phyloP scores from a whole-genome alignment of 2,329 filamentous ascomycete genomes.

The Aspergillus persii region DNA sequence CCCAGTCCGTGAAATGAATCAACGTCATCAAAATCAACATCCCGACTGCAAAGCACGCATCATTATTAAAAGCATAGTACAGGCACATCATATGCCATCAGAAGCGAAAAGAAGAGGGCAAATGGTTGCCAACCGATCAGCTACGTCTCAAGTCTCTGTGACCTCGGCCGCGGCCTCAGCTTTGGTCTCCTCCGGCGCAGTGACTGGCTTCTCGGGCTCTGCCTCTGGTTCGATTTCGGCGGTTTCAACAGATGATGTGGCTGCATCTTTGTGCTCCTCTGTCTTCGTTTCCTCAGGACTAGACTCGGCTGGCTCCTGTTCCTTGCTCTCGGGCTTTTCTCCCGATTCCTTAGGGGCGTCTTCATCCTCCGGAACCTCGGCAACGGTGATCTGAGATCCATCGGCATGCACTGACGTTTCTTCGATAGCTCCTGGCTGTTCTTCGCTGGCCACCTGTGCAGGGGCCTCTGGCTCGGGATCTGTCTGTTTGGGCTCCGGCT shows the following conservation, averaged over 20 bases:
- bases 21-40: conserved; percentile 3
- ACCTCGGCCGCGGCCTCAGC: conserved; percentile 6
- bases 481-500: conserved; percentile 6
- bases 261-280: neutral
- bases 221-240: conserved; percentile 8
- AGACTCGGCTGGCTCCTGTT: neutral
- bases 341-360: conserved; percentile 10
- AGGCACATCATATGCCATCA: conserved; percentile 11
- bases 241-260: neutral
- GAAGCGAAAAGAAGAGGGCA: neutral
- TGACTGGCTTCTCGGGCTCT: neutral
- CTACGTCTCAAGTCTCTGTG: conserved; percentile 11
- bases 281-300: neutral
- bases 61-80: conserved; percentile 19
- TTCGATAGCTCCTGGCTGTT: conserved; percentile 4
- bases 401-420: conserved; percentile 6
- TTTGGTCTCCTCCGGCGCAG: conserved; percentile 3
- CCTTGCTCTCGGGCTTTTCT: conserved; percentile 7
- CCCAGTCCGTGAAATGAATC: neutral
- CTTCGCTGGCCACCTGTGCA: conserved; percentile 9
- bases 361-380: conserved; percentile 19
- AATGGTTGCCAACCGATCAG: neutral
- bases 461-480: conserved; percentile 11
- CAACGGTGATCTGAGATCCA: conserved; percentile 18
- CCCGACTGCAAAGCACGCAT: conserved; percentile 6